These are phyloP conservation scores for Viola odorata DNA, from an alignment of 345 rosid species.

Conservation along the genomic window DNA sequence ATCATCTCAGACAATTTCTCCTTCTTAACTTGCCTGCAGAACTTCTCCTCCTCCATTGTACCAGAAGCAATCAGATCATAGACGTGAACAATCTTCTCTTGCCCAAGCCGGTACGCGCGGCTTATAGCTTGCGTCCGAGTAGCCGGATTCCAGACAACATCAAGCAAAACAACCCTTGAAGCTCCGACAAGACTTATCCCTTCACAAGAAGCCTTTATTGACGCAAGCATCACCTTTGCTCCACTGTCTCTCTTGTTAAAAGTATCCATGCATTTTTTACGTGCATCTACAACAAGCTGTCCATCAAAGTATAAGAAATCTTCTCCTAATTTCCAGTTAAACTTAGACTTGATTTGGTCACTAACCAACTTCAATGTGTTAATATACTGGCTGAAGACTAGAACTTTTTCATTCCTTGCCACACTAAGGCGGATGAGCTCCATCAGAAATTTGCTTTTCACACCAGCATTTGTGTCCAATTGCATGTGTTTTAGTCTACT, in stretches of 20 bases:
- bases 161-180: constrained; percentile 77
- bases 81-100: constrained; percentile 48
- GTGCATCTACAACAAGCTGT: constrained; percentile 23
- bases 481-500: constrained; percentile 22
- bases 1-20: constrained; percentile 48
- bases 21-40: constrained; percentile 44
- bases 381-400: constrained; percentile 63
- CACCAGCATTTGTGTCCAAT: constrained; percentile 43
- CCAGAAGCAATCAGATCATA: constrained; percentile 61
- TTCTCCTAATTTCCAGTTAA: constrained; percentile 45
- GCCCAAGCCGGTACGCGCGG: constrained; percentile 77
- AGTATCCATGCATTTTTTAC: constrained; percentile 42
- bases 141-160: constrained; percentile 85
- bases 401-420: constrained; percentile 50
- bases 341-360: constrained; percentile 33
- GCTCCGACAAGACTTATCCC: constrained; percentile 89
- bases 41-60: constrained; percentile 51
- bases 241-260: constrained; percentile 51
- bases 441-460: constrained; percentile 53
- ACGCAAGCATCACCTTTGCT: constrained; percentile 69
- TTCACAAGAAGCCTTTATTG: constrained; percentile 69
- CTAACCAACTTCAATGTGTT: constrained; percentile 41
- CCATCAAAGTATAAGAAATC: constrained; percentile 58
- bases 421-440: constrained; percentile 44
- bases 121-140: constrained; percentile 80